These are phyloP conservation scores for Tetraselmis chui DNA, from an alignment of 139 green algal species.

Conservation along the genomic window DNA sequence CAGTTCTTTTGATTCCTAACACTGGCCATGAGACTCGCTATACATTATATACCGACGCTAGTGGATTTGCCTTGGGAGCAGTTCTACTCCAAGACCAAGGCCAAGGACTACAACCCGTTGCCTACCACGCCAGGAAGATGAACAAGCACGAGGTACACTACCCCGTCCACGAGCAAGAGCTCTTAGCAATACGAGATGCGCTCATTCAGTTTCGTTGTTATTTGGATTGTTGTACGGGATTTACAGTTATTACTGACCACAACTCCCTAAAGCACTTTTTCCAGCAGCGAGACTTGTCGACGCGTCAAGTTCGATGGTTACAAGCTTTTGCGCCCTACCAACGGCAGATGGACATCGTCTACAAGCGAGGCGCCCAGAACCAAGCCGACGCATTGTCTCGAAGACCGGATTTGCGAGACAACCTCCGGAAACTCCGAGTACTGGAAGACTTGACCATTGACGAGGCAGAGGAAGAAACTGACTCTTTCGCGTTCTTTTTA, in stretches of 20 bases:
- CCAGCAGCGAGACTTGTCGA: neutral
- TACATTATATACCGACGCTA: neutral
- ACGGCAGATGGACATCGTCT: neutral
- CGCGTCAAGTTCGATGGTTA: neutral
- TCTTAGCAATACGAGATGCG: neutral
- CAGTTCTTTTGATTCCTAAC: neutral
- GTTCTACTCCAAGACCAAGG: slow-evolving; percentile 3
- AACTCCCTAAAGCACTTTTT: neutral
- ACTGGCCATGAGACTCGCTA: neutral
- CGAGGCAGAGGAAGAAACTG: neutral
- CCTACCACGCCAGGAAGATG: neutral
- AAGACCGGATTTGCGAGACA: neutral
- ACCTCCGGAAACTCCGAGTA: neutral
- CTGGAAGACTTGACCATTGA: neutral
- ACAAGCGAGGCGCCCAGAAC: neutral
- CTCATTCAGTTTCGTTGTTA: neutral
- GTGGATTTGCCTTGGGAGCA: neutral
- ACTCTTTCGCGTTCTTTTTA: too few relatives aligned
- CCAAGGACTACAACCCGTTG: neutral
- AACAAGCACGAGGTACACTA: neutral
- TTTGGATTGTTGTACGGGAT: neutral
- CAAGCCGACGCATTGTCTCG: neutral
- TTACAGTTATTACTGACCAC: neutral
- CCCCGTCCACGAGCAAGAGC: neutral
- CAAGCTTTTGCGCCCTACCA: neutral